phyloP scores from a whole-genome alignment of 768 basidiomycete species.

The Porpolomopsis calyptriformis region DNA sequence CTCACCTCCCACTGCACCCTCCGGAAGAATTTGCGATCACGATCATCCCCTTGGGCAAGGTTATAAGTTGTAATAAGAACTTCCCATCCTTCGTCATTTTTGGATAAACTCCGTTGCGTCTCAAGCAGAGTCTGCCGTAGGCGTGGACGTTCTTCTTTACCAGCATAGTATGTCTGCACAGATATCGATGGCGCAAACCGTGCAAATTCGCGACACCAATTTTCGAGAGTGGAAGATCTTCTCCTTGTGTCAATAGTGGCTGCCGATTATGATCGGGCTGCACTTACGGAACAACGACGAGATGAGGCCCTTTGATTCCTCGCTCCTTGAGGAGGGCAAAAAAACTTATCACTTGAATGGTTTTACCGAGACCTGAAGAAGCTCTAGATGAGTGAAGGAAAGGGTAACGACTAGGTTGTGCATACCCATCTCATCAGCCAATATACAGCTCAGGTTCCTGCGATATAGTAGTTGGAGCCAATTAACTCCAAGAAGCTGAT shows the following conservation, averaged over 20 bases:
- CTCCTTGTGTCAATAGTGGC: constrained; percentile 4
- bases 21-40: constrained; percentile 89
- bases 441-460: constrained; percentile 78
- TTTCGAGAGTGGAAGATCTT: constrained; percentile 93
- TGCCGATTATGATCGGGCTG: not conserved
- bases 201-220: constrained; percentile 95
- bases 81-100: constrained; percentile 63
- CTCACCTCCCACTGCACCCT: constrained; percentile 88
- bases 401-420: constrained; percentile 11
- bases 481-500: constrained; percentile 94
- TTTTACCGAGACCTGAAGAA: constrained; percentile 84
- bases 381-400: constrained; percentile 7
- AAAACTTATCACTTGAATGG: constrained; percentile 97
- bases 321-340: constrained; percentile 79
- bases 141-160: constrained; percentile 71
- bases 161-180: constrained; percentile 88
- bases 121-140: constrained; percentile 66
- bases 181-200: constrained; percentile 80
- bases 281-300: constrained; percentile 90
- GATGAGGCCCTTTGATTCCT: constrained; percentile 74
- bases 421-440: constrained; percentile 98
- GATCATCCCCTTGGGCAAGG: constrained; percentile 79
- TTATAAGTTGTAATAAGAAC: constrained; percentile 96
- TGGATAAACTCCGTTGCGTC: constrained; percentile 37
- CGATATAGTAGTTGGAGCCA: constrained; percentile 87